Percentiles rank a stretch among this genome's conserved stretches.
Conservation (phyloP, 768 basidiomycete genomes). For the Tulasnella sp. region DNA sequence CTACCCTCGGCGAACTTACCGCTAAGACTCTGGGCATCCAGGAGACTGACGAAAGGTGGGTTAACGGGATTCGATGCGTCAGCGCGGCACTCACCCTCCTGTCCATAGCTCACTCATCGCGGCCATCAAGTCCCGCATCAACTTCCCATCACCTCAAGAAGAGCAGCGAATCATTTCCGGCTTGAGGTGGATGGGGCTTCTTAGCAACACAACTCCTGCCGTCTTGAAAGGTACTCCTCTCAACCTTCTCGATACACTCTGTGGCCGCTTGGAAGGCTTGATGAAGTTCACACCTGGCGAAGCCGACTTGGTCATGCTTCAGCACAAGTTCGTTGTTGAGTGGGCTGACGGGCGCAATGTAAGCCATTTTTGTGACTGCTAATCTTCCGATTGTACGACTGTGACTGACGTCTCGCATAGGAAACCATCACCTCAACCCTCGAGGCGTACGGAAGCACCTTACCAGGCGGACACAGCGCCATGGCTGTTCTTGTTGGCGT, state of each 20-base stretch:
- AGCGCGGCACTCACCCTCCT: background rate
- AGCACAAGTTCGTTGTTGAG: conserved; percentile 94
- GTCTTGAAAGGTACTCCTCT: conserved; percentile 33
- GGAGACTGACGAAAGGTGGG: conserved; percentile 57
- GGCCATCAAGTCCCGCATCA: conserved; percentile 5
- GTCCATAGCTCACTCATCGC: background rate
- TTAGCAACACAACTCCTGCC: conserved; percentile 53
- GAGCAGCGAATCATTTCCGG: conserved; percentile 74
- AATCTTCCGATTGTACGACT: background rate
- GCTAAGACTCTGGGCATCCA: conserved; percentile 61
- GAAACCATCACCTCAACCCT: conserved; percentile 85
- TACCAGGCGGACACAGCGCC: conserved; percentile 55
- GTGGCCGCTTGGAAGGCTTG: conserved; percentile 75
- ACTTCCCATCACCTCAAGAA: conserved; percentile 32
- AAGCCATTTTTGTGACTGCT: conserved; percentile 17
- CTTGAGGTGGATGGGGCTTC: conserved; percentile 85
- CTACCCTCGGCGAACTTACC: conserved; percentile 78
- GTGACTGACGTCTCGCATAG: conserved; percentile 25
- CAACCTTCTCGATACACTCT: conserved; percentile 89
- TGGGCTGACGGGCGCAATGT: conserved; percentile 72
- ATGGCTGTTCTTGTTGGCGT: conserved; percentile 90
- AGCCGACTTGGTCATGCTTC: conserved; percentile 93
- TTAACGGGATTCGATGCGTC: background rate
- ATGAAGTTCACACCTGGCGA: conserved; percentile 89
- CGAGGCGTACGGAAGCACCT: conserved; percentile 71